Base-by-base conservation (phyloP, 129 eudicot genomes). In the Helianthus tuberosus region DNA sequence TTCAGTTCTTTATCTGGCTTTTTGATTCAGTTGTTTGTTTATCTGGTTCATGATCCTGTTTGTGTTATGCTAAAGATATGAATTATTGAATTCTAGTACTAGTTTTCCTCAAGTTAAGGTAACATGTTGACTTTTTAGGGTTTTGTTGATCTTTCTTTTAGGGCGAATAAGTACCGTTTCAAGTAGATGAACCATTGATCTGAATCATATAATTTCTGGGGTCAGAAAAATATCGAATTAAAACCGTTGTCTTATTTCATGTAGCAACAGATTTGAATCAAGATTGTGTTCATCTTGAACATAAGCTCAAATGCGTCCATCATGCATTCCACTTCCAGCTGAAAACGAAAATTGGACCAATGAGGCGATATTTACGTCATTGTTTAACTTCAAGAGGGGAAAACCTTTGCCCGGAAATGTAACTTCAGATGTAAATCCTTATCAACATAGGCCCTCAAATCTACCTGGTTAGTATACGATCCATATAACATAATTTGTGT, bases 361-460 rank as follows among this genome's bases (percentile, higher is more conserved):
- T 41, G 86, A 84, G 59, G 83, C 78, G 64, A 64, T 88, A 72
- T 71, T 75, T 77, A 68, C 35, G 78, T 77, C 66, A 5, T 69
- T 91, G 48, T 68, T 68, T 1, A 54, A 76, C 27, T 50, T 80
- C 64, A 75, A 48, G 17, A 61, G 23, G 6, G 91, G 88, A 50
- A 74, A 71, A 23, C 78, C 83, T 66, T 73, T 86, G 47, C 91
- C 91, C 0, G 47, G 9, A 1, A 67, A 82, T 29, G 88, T 88
- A 47, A 64, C 76, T 16, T 64, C 64, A 3, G 91, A 91, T 75
- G 59, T 86, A 14, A 84, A 84, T 84, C 97, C 95, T 41, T 91
- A 81, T 72, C 81, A 66, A 52, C 69, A 44, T 75, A 57, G 15
- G 55, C 97, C 97, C n/a, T 80, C 88, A 43, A 66, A 79, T 66